Evolutionary conservation across 1,139 yeast species (phyloP).

Genomic region (Suhomyces yuchorum): DNA sequence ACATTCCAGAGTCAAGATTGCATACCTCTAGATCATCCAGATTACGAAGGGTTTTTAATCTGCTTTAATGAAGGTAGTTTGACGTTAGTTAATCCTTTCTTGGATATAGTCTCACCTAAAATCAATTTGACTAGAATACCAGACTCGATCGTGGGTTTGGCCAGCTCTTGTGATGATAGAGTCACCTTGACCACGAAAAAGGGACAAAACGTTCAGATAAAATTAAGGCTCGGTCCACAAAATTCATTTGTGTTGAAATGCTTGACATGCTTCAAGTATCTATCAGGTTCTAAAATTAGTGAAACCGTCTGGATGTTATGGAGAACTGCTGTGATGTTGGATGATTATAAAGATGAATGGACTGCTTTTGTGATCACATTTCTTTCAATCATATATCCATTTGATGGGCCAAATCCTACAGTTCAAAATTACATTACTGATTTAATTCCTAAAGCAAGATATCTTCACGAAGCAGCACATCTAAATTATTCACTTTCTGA

Average conservation of each 20-base stretch:
- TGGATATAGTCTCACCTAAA: conserved; percentile 53
- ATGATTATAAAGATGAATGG: conserved; percentile 58
- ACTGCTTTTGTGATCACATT: conserved; percentile 57
- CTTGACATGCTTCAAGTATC: conserved; percentile 51
- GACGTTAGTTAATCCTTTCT: conserved; percentile 64
- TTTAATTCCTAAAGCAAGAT: conserved; percentile 41
- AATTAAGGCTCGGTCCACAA: conserved; percentile 50
- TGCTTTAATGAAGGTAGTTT: conserved; percentile 36
- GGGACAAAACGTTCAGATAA: conserved; percentile 33
- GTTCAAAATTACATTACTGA: conserved; percentile 39
- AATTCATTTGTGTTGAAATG: conserved; percentile 45
- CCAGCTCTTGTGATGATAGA: conserved; percentile 32
- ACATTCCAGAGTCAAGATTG: conserved; percentile 46
- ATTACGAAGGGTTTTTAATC: conserved; percentile 46
- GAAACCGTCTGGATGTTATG: conserved; percentile 65
- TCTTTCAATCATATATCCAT: conserved; percentile 50
- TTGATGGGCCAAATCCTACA: conserved; percentile 22
- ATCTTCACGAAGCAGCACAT: conserved; percentile 30
- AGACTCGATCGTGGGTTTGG: conserved; percentile 24
- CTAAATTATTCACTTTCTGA: conserved; percentile 46
- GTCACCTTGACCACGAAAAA: conserved; percentile 28
- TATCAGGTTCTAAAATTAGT: conserved; percentile 60
- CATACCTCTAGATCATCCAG: conserved; percentile 34
- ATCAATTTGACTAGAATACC: conserved; percentile 26
- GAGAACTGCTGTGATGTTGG: conserved; percentile 56